Percentiles rank a stretch among this genome's conserved stretches.
Evolutionary conservation across 2,329 filamentous ascomycete species (phyloP).

Genomic region (Alternaria gaisen): DNA sequence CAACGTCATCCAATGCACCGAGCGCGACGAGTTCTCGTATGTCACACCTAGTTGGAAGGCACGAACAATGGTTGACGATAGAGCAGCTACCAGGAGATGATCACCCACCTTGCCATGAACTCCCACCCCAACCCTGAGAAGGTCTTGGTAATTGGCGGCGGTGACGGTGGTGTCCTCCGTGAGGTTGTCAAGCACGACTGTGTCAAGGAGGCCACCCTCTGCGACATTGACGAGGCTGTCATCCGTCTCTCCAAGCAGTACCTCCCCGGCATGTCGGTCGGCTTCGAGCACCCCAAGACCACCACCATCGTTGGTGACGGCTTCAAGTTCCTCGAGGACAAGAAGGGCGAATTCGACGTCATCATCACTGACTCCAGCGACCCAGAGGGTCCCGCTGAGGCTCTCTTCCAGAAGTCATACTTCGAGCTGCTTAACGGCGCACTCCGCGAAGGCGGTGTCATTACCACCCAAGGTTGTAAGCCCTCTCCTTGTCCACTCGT

Average conservation of each 20-base stretch:
- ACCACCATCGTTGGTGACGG: conserved; percentile 94
- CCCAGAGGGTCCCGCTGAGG: conserved; percentile 95
- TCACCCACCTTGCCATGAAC: conserved; percentile 97
- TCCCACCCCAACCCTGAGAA: conserved; percentile 98
- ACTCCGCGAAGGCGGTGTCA: conserved; percentile 93
- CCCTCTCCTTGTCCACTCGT: conserved; percentile 63
- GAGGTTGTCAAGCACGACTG: conserved; percentile 99
- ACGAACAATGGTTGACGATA: conserved; percentile 24
- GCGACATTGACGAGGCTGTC: conserved; percentile 99
- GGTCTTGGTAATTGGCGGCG: conserved; percentile 96
- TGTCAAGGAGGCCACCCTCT: conserved; percentile 94
- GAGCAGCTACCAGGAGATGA: conserved; percentile 95
- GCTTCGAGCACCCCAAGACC: conserved; percentile 93
- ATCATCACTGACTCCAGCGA: conserved; percentile 99
- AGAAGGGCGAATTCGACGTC: conserved; percentile 97
- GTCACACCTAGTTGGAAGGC: conserved; percentile 29
- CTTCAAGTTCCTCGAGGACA: conserved; percentile 97
- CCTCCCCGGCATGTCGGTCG: conserved; percentile 90
- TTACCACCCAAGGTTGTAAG: conserved; percentile 99
- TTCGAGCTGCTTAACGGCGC: conserved; percentile 92
- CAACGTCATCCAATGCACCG: conserved; percentile 98
- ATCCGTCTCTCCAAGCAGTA: conserved; percentile 98
- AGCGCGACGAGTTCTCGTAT: conserved; percentile 96
- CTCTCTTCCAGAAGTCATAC: conserved; percentile 98
- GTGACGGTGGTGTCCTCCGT: conserved; percentile 95